These are phyloP conservation scores for Diaporthe sp. DNA, from an alignment of 2,329 filamentous ascomycete genomes.

Conservation along the genomic window DNA sequence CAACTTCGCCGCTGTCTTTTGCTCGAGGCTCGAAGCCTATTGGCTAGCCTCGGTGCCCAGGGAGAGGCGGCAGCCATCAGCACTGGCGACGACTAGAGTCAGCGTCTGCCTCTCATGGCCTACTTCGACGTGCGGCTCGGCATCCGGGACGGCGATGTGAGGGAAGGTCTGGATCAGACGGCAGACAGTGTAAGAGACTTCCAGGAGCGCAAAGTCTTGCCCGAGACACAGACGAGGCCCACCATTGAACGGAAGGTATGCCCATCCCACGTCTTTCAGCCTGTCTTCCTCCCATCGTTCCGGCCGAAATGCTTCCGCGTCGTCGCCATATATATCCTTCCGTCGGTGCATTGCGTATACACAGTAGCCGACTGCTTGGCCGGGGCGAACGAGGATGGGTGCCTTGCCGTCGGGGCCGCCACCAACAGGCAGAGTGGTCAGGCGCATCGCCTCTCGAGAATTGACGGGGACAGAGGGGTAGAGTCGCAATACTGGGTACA, in stretches of 20 bases:
- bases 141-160: constrained; percentile 40
- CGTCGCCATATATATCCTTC: constrained; percentile 53
- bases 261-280: constrained; percentile 48
- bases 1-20: background rate
- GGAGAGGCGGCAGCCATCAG: constrained; percentile 21
- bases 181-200: constrained; percentile 44
- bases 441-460: constrained; percentile 47
- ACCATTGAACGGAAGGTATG: constrained; percentile 54
- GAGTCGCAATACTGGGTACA: constrained; percentile 47
- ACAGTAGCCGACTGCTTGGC: constrained; percentile 48
- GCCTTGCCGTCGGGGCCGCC: constrained; percentile 52
- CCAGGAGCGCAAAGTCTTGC: constrained; percentile 51
- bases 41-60: background rate
- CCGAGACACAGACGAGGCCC: constrained; percentile 54
- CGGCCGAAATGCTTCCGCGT: constrained; percentile 53
- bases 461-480: constrained; percentile 54
- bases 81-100: constrained; percentile 42
- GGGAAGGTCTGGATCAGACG: constrained; percentile 42
- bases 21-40: background rate
- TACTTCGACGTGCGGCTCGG: constrained; percentile 42
- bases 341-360: constrained; percentile 51
- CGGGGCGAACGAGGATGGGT: constrained; percentile 50
- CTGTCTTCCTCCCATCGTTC: constrained; percentile 54
- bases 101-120: constrained; percentile 45
- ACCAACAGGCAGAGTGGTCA: constrained; percentile 53